phyloP scores from a whole-genome alignment of 371 early-diverging fungal species.

The Rhizopus microsporus region DNA sequence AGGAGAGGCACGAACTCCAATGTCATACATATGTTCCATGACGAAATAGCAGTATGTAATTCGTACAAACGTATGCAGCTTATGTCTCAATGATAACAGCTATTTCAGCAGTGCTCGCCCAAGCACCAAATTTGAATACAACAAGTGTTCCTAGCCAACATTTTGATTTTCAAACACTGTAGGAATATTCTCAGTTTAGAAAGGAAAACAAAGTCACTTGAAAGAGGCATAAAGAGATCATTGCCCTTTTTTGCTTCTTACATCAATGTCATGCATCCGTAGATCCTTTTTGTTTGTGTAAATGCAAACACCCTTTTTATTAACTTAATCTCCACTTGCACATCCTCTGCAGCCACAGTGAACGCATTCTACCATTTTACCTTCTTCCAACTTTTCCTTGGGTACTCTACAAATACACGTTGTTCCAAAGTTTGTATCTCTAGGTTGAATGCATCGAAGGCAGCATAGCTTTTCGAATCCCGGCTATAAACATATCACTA shows the following conservation, averaged over 20 bases:
- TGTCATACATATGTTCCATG: no score
- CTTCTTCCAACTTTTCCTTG: slow-evolving; percentile 85
- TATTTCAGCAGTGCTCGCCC: no score
- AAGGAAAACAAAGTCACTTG: no score
- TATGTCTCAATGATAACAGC: no score
- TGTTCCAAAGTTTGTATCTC: slow-evolving; percentile 97
- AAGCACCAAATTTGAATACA: no score
- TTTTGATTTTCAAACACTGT: no score
- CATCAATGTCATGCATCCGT: slow-evolving; percentile 10
- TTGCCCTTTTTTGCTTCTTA: neutral
- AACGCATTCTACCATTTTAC: slow-evolving; percentile 88
- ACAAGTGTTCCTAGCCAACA: no score
- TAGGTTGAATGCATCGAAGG: slow-evolving; percentile 94
- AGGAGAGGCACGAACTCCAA: no score
- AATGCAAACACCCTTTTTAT: neutral
- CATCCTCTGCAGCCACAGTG: slow-evolving; percentile 93
- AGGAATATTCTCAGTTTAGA: no score
- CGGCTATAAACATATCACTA: slow-evolving; percentile 51
- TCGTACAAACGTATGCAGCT: no score
- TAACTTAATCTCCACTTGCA: slow-evolving; percentile 56
- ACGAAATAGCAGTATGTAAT: no score
- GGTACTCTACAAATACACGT: slow-evolving; percentile 99
- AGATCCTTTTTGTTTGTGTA: slow-evolving; percentile 5
- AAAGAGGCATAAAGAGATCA: no score
- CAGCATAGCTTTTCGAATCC: slow-evolving; percentile 99